Base-by-base conservation (phyloP, 1,139 yeast species). In the Pichiaceae sp. region DNA sequence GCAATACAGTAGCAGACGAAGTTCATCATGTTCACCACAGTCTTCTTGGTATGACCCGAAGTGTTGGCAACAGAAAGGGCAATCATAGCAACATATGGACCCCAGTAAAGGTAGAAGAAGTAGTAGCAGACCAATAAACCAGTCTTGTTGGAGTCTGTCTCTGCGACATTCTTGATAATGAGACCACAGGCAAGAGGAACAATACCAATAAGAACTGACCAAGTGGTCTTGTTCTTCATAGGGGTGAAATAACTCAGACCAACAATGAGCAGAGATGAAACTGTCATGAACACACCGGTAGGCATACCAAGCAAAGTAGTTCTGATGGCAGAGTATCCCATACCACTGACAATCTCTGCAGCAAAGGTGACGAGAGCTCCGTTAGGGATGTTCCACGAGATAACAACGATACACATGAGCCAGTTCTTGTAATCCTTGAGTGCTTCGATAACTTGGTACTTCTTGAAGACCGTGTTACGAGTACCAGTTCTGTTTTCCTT, bases 41-140 rank as follows among this genome's bases (percentile, higher is more conserved):
- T 58, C 52, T 78, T 74, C 56, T 80, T 80, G 17, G 86, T 78
- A 49, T 75, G 76, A 12, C 87, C 87, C 2, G 84, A 78, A 8
- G 48, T 47, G 44, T 66, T 68, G 1, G 24, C 7, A 21, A 7
- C 11, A 11, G 11, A 7, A 21, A 21, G 11, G 11, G 24, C 7
- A 11, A 21, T 11, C 24, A 21, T 7, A 7, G 11, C 7, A 21
- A 21, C 9, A 11, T 21, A 21, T 7, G 24, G 11, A 21, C 7
- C 24, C 7, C 11, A 7, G 24, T 7, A 7, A 11, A 7, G 11
- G 11, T 11, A 7, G 24, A 21, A 7, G 24, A 21, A 21, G 24
- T 21, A 21, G 11, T 21, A 21, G 7, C 9, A 7, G 24, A 21
- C 11, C 7, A 21, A 11, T 11, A n/a, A n/a, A n/a, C n/a, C n/a